Evolutionary conservation across 306 rosid genomes (phyloP).

Genomic region (Begonia loranthoides): DNA sequence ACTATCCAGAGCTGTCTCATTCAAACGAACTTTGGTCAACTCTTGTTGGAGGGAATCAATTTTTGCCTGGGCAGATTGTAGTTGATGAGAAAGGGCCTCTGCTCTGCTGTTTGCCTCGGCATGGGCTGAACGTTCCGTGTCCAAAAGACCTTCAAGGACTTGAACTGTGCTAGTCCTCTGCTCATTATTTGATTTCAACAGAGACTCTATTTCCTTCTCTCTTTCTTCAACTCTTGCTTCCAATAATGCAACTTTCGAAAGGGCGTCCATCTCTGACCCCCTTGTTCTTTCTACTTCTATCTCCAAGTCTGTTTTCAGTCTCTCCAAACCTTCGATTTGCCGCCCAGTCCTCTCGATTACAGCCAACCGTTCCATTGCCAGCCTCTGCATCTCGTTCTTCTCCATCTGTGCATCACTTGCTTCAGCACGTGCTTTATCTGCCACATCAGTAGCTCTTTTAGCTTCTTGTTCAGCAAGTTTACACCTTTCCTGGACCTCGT

Average conservation of each 20-base stretch:
- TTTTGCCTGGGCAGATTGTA: slow-evolving; percentile 81
- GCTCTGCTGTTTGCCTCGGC: slow-evolving; percentile 84
- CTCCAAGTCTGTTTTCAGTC: slow-evolving; percentile 41
- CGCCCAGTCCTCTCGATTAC: slow-evolving; percentile 74
- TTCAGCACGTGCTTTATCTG: slow-evolving; percentile 62
- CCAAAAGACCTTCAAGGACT: slow-evolving; percentile 71
- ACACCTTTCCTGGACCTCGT: slow-evolving; percentile 62
- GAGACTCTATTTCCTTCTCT: slow-evolving; percentile 66
- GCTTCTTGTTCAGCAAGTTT: slow-evolving; percentile 65
- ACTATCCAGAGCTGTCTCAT: slow-evolving; percentile 66
- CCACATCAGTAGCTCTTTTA: slow-evolving; percentile 39
- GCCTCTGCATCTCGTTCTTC: slow-evolving; percentile 73
- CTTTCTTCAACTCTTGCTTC: slow-evolving; percentile 72
- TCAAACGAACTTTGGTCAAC: slow-evolving; percentile 61
- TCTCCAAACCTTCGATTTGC: slow-evolving; percentile 51
- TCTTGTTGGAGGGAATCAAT: slow-evolving; percentile 82
- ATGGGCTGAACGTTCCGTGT: slow-evolving; percentile 85
- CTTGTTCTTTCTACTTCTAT: slow-evolving; percentile 37
- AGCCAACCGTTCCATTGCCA: slow-evolving; percentile 74
- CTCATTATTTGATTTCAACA: slow-evolving; percentile 57
- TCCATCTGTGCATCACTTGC: slow-evolving; percentile 54
- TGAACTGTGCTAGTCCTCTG: slow-evolving; percentile 59
- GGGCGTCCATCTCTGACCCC: slow-evolving; percentile 53
- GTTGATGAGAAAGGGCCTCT: slow-evolving; percentile 70
- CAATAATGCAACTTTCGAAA: slow-evolving; percentile 32